A percentile compares a stretch with the other conserved stretches of the same genome.
phyloP scores from a whole-genome alignment of 1,139 yeast genomes.

The Geotrichum carabidarum region DNA sequence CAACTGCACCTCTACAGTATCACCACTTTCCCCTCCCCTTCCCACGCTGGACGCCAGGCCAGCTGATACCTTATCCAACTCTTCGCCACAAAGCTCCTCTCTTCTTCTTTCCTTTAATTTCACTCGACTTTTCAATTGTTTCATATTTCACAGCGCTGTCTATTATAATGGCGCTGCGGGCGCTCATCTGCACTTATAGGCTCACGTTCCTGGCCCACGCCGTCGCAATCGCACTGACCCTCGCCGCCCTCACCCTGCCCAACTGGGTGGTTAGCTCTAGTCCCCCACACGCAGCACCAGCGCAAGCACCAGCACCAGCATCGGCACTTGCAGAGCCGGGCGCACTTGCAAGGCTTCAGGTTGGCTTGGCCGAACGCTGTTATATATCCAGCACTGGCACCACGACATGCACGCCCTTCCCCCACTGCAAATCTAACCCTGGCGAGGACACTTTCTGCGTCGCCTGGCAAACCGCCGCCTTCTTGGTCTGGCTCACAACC shows the following conservation, averaged over 20 bases:
- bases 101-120: neutral
- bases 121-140: neutral
- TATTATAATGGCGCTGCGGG: slow-evolving; percentile 7
- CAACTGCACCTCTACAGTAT: too few species aligned
- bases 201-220: slow-evolving; percentile 13
- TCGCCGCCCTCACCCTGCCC: slow-evolving; percentile 10
- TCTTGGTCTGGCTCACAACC: slow-evolving; percentile 26
- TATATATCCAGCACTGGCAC: neutral
- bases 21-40: too few species aligned
- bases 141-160: neutral
- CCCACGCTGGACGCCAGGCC: too few species aligned
- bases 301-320: too few species aligned
- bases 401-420: slow-evolving; percentile 8
- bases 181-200: slow-evolving; percentile 11
- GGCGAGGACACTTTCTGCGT: slow-evolving; percentile 22
- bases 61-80: too few species aligned
- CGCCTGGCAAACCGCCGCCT: slow-evolving; percentile 26
- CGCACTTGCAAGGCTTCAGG: neutral
- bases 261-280: slow-evolving; percentile 6
- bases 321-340: neutral
- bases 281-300: neutral
- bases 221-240: slow-evolving; percentile 4
- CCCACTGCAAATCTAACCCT: neutral
- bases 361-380: slow-evolving; percentile 11
- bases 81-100: too few species aligned